Evolutionary conservation across 148 eudicot species (phyloP).

Genomic region (Heliosperma pusillum): DNA sequence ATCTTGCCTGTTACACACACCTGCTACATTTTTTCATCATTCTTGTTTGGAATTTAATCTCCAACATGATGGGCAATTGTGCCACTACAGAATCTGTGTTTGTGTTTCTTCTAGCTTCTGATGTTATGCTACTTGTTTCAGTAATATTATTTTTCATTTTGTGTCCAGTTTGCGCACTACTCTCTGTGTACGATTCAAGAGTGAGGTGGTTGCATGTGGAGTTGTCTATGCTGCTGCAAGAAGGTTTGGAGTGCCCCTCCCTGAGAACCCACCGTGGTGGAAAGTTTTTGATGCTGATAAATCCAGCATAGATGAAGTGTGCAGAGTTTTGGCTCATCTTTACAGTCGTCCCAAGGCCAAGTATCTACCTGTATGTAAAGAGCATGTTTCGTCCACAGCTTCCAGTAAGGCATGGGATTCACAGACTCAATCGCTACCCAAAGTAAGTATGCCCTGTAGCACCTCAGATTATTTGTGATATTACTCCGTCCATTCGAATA

Average conservation of each 20-base stretch:
- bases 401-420: conserved; percentile 69
- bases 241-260: conserved; percentile 76
- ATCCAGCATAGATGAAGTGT: conserved; percentile 78
- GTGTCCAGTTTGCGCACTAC: conserved; percentile 77
- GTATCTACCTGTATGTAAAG: conserved; percentile 79
- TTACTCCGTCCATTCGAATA: no score
- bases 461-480: neutral
- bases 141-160: conserved; percentile 8
- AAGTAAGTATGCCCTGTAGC: conserved; percentile 32
- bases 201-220: conserved; percentile 95
- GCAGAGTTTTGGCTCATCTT: conserved; percentile 71
- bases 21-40: neutral
- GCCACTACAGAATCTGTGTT: neutral
- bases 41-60: neutral
- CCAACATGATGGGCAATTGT: neutral
- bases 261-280: conserved; percentile 98
- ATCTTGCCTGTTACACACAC: neutral
- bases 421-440: conserved; percentile 42
- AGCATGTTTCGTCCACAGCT: conserved; percentile 59
- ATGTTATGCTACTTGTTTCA: neutral
- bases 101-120: neutral
- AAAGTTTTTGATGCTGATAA: conserved; percentile 89
- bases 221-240: conserved; percentile 95
- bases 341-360: conserved; percentile 87
- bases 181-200: conserved; percentile 82